Evolutionary conservation across 2,329 filamentous ascomycete genomes (phyloP).

Genomic region (Monilinia vaccinii-corymbosi): DNA sequence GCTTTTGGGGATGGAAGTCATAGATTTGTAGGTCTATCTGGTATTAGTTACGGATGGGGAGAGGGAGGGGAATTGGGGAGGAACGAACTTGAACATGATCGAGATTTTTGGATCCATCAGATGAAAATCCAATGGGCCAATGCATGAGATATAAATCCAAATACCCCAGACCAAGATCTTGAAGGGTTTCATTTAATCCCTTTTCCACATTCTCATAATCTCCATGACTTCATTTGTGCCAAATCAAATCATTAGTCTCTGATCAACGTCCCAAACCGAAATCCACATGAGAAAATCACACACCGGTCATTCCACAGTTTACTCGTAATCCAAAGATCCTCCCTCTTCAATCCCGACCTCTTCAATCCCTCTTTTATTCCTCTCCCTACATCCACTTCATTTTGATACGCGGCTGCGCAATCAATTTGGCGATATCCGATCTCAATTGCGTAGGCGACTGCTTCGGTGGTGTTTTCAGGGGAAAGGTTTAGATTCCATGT

Average conservation of each 20-base stretch:
- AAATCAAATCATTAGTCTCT: background rate
- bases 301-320: slow-evolving; percentile 21
- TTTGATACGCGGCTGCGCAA: slow-evolving; percentile 15
- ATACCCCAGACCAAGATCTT: slow-evolving; percentile 52
- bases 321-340: slow-evolving; percentile 21
- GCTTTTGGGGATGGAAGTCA: slow-evolving; percentile 57
- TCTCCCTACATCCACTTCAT: slow-evolving; percentile 17
- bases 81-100: background rate
- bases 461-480: slow-evolving; percentile 3
- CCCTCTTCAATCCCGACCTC: slow-evolving; percentile 12
- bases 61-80: no score
- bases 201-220: background rate
- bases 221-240: background rate
- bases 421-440: slow-evolving; percentile 22
- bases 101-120: slow-evolving; percentile 31
- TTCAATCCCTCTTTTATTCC: slow-evolving; percentile 14
- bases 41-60: slow-evolving; percentile 34
- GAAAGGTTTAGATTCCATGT: slow-evolving; percentile 8
- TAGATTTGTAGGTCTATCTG: slow-evolving; percentile 67
- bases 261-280: background rate
- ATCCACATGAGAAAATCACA: slow-evolving; percentile 28
- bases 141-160: slow-evolving; percentile 64
- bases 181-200: slow-evolving; percentile 46
- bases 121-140: slow-evolving; percentile 44
- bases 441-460: slow-evolving; percentile 16